Conservation (phyloP, 2,329 filamentous ascomycete species). For the Neopestalotiopsis clavispora region DNA sequence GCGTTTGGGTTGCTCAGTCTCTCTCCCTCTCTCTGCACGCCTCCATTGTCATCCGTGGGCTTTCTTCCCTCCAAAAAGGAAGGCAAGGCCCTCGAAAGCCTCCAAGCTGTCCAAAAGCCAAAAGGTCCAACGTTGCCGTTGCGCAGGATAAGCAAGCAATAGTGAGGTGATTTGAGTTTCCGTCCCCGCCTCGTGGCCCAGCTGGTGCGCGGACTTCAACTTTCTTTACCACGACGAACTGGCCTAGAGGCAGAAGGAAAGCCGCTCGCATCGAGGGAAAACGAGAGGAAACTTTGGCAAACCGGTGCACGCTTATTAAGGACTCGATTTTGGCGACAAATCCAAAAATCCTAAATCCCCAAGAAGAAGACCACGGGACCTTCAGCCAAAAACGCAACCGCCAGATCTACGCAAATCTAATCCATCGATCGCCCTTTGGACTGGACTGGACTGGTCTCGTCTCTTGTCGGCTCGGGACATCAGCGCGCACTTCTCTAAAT, state of each 20-base stretch:
- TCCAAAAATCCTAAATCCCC: not conserved
- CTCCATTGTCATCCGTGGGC: not conserved
- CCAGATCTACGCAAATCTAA: not conserved
- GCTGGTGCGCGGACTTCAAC: not conserved
- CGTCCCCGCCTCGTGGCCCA: not conserved
- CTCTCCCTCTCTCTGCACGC: not conserved
- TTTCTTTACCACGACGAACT: not conserved
- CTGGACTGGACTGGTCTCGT: not conserved
- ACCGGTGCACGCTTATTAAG: not conserved
- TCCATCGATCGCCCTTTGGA: not conserved
- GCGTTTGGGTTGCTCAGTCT: not conserved
- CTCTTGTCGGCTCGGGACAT: not conserved
- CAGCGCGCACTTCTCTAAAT: not conserved
- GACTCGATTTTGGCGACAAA: not conserved
- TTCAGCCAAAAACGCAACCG: not conserved
- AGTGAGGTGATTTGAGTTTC: not conserved
- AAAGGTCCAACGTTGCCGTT: too few species aligned
- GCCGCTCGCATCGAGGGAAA: not conserved
- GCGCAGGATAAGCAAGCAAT: not conserved
- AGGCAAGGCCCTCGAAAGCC: too few species aligned
- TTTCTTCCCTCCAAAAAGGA: not conserved
- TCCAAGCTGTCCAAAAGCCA: too few species aligned
- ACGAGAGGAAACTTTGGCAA: not conserved
- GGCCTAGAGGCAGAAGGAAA: not conserved
- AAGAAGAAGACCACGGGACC: not conserved